Evolutionary conservation across 176 grass and related monocot species (phyloP), one percentile per base, ranked within the genome.

Genomic region (Alloteropsis semialata): DNA sequence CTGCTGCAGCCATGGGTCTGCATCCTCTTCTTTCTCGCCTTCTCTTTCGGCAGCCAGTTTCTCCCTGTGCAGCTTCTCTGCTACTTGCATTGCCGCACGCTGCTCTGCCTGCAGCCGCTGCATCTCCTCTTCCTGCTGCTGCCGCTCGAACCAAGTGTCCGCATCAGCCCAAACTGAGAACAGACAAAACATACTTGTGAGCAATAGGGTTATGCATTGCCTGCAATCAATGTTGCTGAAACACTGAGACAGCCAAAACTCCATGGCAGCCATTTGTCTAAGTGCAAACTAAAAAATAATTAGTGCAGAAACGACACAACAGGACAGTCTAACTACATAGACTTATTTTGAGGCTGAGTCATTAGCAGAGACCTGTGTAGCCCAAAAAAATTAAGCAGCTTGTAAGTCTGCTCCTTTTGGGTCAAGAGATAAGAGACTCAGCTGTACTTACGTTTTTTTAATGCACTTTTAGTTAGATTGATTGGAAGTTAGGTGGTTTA

Each of bases 1-100:
- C 92, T 39, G 90, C 89, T 43, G 74, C 68, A 42, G 90, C 90
- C 96, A 93, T 98, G 30, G 96, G 90, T 98, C 92, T 18, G 82
- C 69, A 10, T 94, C 85, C 30, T 92, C 90, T 76, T 98, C 96
- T 77, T 91, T 98, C 36, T 98, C 96, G 24, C 96, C 96, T n/a
- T 98, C 91, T 84, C 81, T 88, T 75, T 98, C 92, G 0, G 86
- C 72, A 37, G 86, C 88, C 67, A 91, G 8, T 86, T 98, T 95
- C 36, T 95, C 84, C 48, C 88, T 73, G 87, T 95, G 96, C 78
- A 98, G 85, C 87, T 89, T 92, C 80, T 98, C 96, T 36, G 93
- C 96, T 71, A 83, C 87, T 79, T 86, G 80, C 96, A 99, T 99
- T 17, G 91, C 93, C n/a, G 90, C 96, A 68, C 79, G 80, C 45